Evolutionary conservation across 331 rosid species (phyloP).

Genomic region (Dryas integrifolia): DNA sequence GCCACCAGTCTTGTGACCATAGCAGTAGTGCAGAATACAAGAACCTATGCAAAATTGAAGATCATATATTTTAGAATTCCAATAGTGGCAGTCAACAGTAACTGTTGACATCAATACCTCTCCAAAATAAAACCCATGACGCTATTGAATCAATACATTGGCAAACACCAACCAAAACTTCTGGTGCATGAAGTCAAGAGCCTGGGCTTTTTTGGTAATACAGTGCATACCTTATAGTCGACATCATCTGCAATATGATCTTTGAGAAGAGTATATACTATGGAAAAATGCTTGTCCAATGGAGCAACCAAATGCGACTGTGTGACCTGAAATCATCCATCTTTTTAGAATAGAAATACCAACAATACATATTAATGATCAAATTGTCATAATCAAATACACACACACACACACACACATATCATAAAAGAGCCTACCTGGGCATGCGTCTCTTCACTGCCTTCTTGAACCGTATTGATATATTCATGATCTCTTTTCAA

Average conservation of each 20-base stretch:
- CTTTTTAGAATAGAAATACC: slow-evolving; percentile 21
- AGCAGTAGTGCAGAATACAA: slow-evolving; percentile 97
- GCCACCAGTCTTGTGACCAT: slow-evolving; percentile 90
- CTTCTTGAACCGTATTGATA: slow-evolving; percentile 80
- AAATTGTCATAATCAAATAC: not conserved
- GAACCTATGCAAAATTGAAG: slow-evolving; percentile 49
- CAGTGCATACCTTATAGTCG: slow-evolving; percentile 75
- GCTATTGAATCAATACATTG: not conserved
- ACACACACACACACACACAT: not conserved
- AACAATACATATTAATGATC: not conserved
- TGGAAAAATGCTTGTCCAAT: slow-evolving; percentile 71
- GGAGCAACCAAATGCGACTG: slow-evolving; percentile 79
- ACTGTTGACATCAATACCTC: not conserved
- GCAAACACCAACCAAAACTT: not conserved
- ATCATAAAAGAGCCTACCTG: slow-evolving; percentile 47
- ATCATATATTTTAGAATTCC: slow-evolving; percentile 4
- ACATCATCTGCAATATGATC: slow-evolving; percentile 86
- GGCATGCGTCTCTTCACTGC: slow-evolving; percentile 91
- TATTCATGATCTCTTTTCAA: slow-evolving; percentile 88
- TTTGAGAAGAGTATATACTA: slow-evolving; percentile 63
- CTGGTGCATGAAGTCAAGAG: not conserved
- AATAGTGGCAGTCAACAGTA: not conserved
- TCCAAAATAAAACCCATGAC: not conserved
- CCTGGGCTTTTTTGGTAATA: slow-evolving; percentile 15
- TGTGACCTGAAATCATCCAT: slow-evolving; percentile 64